Evolutionary conservation across 192 early-diverging fungal genomes (phyloP).

Genomic region (Rhizoclosmatium sp.): DNA sequence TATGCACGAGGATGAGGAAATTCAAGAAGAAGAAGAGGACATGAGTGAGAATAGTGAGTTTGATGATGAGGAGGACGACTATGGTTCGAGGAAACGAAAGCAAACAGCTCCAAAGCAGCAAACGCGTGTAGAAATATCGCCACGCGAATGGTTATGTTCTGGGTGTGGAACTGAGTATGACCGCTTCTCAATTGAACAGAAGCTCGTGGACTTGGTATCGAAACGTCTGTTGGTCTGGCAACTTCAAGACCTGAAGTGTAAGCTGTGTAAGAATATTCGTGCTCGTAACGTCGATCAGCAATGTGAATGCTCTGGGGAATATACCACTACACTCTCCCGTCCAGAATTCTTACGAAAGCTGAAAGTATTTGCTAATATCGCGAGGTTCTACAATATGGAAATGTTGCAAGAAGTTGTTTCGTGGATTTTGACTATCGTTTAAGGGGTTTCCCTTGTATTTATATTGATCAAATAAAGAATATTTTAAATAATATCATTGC

Average conservation of each 20-base stretch:
- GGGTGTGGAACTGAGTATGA: slow-evolving; percentile 86
- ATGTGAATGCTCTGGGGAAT: slow-evolving; percentile 79
- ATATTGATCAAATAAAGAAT: too few species aligned
- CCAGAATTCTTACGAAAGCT: slow-evolving; percentile 64
- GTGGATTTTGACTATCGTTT: slow-evolving; percentile 50
- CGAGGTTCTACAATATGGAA: slow-evolving; percentile 61
- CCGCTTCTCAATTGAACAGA: slow-evolving; percentile 78
- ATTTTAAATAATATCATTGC: too few species aligned
- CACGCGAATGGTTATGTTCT: slow-evolving; percentile 73
- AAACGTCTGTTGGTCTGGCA: slow-evolving; percentile 77
- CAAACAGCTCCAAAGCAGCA: slow-evolving; percentile 11
- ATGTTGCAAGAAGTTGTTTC: slow-evolving; percentile 65
- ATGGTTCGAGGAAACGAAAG: slow-evolving; percentile 18
- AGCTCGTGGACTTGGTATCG: slow-evolving; percentile 78
- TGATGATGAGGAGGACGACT: slow-evolving; percentile 7
- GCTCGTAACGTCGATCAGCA: slow-evolving; percentile 76
- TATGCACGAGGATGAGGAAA: slow-evolving; percentile 12
- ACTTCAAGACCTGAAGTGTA: slow-evolving; percentile 86
- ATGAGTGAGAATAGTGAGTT: slow-evolving; percentile 33
- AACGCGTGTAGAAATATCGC: not conserved
- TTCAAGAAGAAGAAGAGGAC: slow-evolving; percentile 6
- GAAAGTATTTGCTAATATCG: slow-evolving; percentile 70
- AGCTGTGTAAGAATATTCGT: slow-evolving; percentile 81
- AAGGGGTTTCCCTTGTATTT: not conserved
- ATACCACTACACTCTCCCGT: slow-evolving; percentile 56